Base-by-base conservation (phyloP, 805 yeast genomes). In the Kockiozyma suomiensis region DNA sequence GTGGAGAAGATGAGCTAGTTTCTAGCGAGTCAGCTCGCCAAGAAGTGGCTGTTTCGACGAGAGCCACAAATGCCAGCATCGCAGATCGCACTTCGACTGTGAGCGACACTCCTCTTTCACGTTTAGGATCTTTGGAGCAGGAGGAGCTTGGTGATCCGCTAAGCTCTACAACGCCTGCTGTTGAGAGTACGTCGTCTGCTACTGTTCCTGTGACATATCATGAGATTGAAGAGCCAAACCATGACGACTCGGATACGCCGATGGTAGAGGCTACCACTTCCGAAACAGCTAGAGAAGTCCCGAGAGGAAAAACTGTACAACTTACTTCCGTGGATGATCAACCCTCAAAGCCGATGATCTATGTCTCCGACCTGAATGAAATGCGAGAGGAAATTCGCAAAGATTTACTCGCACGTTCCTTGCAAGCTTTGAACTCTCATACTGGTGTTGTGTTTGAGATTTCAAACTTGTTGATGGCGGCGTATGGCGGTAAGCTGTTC, bases 401-500 rank as follows among this genome's bases (percentile, higher is more conserved):
- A 23, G 47, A 47, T 2, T 21, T 71, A 17, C 53, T 69, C 25
- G 66, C 59, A 19, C 50, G 68, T 25, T 47, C 66, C 12, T 51
- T 71, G 52, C 55, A 63, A 23, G 49, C 69, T 10, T 26, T 69
- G 21, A 59, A 59, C 30, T 33, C 45, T 2, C 59, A 65, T 30
- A 65, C 70, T 12, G 69, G 60, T 33, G 63, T 58, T 41, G 73
- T 68, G 13, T 62, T 55, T 46, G 66, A 63, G 10, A 55, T 69
- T 12, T 50, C 70, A 21, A 52, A 56, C 21, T 37, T 69, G 6
- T 30, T 70, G 23, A 55, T 41, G 19, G 66, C 66, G 2, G 53
- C 59, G 25, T 60, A 66, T n/a, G 40, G 57, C 15, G 56, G 54
- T 2, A 54, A 43, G 23, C n/a, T 37, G 7, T 49, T 37, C 33